Conservation (phyloP, 768 basidiomycete species). For the Collybia sordida region DNA sequence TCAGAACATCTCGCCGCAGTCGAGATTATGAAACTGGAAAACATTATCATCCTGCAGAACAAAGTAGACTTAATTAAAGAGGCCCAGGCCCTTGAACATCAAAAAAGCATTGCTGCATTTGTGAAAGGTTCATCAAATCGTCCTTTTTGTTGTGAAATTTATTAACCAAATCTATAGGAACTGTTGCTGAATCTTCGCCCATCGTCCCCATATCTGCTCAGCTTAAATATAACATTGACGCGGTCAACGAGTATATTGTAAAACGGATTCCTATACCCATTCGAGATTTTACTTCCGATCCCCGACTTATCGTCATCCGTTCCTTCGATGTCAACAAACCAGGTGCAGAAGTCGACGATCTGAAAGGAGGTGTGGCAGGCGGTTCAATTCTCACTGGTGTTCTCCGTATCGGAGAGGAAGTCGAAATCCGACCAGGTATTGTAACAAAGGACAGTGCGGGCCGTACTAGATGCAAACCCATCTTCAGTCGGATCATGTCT, state of each 20-base stretch:
- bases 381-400: conserved; percentile 94
- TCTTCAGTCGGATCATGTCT: conserved; percentile 88
- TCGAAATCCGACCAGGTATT: conserved; percentile 96
- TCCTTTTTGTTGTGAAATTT: background rate
- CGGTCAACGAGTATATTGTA: conserved; percentile 98
- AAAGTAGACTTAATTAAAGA: conserved; percentile 99
- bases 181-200: conserved; percentile 94
- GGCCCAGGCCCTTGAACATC: conserved; percentile 89
- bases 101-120: conserved; percentile 93
- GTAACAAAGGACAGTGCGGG: conserved; percentile 94
- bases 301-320: conserved; percentile 96
- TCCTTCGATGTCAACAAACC: conserved; percentile 99
- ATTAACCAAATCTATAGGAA: conserved; percentile 54
- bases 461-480: conserved; percentile 88
- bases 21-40: conserved; percentile 98
- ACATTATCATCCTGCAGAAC: conserved; percentile 98
- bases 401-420: conserved; percentile 85
- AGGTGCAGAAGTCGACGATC: conserved; percentile 93
- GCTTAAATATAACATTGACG: conserved; percentile 98
- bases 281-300: conserved; percentile 90
- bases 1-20: conserved; percentile 98
- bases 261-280: conserved; percentile 93
- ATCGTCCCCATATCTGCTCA: conserved; percentile 99
- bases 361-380: conserved; percentile 98
- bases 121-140: conserved; percentile 70